These are phyloP conservation scores for Leccinum fibrillosum DNA, from an alignment of 768 basidiomycete species.

Conservation along the genomic window DNA sequence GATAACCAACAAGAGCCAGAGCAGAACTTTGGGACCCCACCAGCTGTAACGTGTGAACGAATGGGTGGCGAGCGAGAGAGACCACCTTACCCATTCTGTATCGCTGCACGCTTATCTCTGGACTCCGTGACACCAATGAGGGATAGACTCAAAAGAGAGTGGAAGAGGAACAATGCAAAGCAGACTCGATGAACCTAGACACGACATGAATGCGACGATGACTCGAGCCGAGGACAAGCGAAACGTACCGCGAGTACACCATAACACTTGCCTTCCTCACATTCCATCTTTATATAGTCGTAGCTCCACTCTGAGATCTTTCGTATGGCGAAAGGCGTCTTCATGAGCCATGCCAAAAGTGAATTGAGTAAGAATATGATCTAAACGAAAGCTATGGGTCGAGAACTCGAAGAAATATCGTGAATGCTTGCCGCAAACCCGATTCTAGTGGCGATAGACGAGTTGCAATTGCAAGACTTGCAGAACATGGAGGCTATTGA, in stretches of 20 bases:
- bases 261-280: constrained; percentile 89
- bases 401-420: background rate
- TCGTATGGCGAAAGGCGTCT: constrained; percentile 81
- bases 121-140: constrained; percentile 90
- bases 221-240: background rate
- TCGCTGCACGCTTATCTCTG: constrained; percentile 85
- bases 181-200: constrained; percentile 89
- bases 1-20: constrained; percentile 80
- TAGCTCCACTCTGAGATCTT: constrained; percentile 91
- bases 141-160: constrained; percentile 71
- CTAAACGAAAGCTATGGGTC: constrained; percentile 36
- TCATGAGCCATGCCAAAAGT: constrained; percentile 87
- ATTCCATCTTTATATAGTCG: constrained; percentile 99
- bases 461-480: constrained; percentile 99
- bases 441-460: constrained; percentile 94
- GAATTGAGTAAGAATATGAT: constrained; percentile 64
- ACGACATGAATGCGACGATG: constrained; percentile 1
- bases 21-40: constrained; percentile 97
- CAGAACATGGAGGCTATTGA: constrained; percentile 86
- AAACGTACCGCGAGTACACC: constrained; percentile 85
- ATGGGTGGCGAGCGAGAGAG: constrained; percentile 1
- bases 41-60: constrained; percentile 52
- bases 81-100: constrained; percentile 86
- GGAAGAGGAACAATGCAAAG: constrained; percentile 89
- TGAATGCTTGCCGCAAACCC: constrained; percentile 76